Percentiles rank a stretch among this genome's conserved stretches.
These are phyloP conservation scores for Astragalus glycyphyllos DNA, from an alignment of 306 rosid species.

Conservation along the genomic window DNA sequence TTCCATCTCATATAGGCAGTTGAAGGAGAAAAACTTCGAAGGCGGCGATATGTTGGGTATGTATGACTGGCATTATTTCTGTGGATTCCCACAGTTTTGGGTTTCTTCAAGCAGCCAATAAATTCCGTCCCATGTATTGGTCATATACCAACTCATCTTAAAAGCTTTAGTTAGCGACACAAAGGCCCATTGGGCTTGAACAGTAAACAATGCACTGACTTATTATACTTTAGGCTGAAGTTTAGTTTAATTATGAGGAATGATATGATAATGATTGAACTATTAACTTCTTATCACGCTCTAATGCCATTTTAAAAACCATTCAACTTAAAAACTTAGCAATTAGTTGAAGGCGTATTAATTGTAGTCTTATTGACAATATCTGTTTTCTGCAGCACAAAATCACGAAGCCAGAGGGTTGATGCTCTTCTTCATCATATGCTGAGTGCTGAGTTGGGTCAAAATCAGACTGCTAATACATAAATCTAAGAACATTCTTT, in stretches of 20 bases:
- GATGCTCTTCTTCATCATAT: slow-evolving; percentile 94
- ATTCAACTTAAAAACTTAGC: slow-evolving; percentile 19
- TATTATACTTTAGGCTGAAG: slow-evolving; percentile 20
- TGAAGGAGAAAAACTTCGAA: slow-evolving; percentile 51
- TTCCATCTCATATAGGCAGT: slow-evolving; percentile 54
- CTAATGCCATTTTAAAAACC: slow-evolving; percentile 15
- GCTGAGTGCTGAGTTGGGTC: slow-evolving; percentile 82
- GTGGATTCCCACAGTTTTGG: slow-evolving; percentile 14
- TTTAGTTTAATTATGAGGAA: no score
- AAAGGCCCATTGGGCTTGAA: slow-evolving; percentile 27
- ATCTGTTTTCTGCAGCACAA: slow-evolving; percentile 68
- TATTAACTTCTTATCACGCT: slow-evolving; percentile 15
- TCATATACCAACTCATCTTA: slow-evolving; percentile 34
- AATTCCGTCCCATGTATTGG: slow-evolving; percentile 20
- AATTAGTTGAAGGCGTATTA: slow-evolving; percentile 29
- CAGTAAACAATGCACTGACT: slow-evolving; percentile 6
- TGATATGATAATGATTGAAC: no score
- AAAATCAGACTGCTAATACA: slow-evolving; percentile 54
- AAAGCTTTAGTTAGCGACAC: slow-evolving; percentile 30
- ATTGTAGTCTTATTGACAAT: slow-evolving; percentile 14
- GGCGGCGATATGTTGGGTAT: slow-evolving; percentile 73
- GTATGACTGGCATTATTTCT: slow-evolving; percentile 37
- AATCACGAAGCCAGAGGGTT: slow-evolving; percentile 82
- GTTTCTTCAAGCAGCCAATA: slow-evolving; percentile 30
- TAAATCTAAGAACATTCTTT: slow-evolving; percentile 35